Percentiles rank a stretch among this genome's conserved stretches.
Conservation (phyloP, 2,329 filamentous ascomycete genomes). For the Epichloe sp. region DNA sequence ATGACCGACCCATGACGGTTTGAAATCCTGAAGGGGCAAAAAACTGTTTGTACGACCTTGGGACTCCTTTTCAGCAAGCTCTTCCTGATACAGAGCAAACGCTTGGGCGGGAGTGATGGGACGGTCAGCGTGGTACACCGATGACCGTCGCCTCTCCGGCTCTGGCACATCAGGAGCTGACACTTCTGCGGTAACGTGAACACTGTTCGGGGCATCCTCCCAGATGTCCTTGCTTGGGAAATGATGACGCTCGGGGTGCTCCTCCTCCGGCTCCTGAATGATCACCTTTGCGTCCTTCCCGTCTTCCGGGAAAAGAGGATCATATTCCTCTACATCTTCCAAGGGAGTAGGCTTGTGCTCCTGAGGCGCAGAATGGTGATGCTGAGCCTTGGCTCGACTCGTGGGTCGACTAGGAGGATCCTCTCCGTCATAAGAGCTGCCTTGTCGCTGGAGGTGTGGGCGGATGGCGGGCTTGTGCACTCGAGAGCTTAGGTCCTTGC, state of each 20-base stretch:
- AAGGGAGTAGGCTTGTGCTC: slow-evolving; percentile 55
- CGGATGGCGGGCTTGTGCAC: slow-evolving; percentile 69
- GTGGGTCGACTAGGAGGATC: slow-evolving; percentile 48
- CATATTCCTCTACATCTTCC: slow-evolving; percentile 86
- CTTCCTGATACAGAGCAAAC: slow-evolving; percentile 54
- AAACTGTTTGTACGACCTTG: slow-evolving; percentile 17
- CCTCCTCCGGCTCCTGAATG: slow-evolving; percentile 18
- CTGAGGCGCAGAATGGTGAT: slow-evolving; percentile 38
- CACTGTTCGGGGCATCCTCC: slow-evolving; percentile 87
- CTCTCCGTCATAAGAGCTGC: slow-evolving; percentile 42
- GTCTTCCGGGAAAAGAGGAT: slow-evolving; percentile 83
- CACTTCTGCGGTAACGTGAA: slow-evolving; percentile 68
- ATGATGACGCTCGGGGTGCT: slow-evolving; percentile 45
- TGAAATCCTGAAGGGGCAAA: slow-evolving; percentile 17
- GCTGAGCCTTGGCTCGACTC: slow-evolving; percentile 44
- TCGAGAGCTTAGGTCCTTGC: slow-evolving; percentile 56
- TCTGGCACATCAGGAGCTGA: slow-evolving; percentile 53
- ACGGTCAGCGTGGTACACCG: slow-evolving; percentile 16
- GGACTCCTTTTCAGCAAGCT: slow-evolving; percentile 45
- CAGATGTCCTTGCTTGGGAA: slow-evolving; percentile 95
- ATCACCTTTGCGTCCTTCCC: slow-evolving; percentile 32
- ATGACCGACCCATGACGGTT: slow-evolving; percentile 31
- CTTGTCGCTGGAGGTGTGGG: slow-evolving; percentile 53
- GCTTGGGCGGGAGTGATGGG: slow-evolving; percentile 47
- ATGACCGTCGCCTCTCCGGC: slow-evolving; percentile 24